A percentile compares a stretch with the other conserved stretches of the same genome.
phyloP scores from a whole-genome alignment of 495 filamentous ascomycete genomes.

The Penicillium cinerascens region DNA sequence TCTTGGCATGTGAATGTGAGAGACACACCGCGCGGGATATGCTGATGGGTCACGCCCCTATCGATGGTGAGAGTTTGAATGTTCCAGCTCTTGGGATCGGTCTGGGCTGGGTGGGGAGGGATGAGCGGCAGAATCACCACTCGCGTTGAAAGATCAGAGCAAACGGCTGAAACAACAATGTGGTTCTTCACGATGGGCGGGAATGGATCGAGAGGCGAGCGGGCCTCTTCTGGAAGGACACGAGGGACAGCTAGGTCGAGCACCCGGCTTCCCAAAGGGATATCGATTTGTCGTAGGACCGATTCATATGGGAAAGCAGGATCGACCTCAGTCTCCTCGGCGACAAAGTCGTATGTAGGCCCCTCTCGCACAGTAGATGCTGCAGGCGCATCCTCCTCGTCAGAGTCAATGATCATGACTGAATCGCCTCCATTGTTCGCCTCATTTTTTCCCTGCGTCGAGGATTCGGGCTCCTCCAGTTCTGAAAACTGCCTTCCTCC shows the following conservation, averaged over 20 bases:
- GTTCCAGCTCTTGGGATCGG: slow-evolving; percentile 47
- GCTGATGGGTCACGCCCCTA: slow-evolving; percentile 51
- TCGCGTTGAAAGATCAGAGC: slow-evolving; percentile 63
- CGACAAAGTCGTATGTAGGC: slow-evolving; percentile 48
- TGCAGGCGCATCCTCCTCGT: slow-evolving; percentile 61
- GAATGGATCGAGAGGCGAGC: slow-evolving; percentile 51
- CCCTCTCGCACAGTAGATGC: slow-evolving; percentile 36
- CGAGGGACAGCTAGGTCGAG: slow-evolving; percentile 58
- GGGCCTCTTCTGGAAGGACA: slow-evolving; percentile 43
- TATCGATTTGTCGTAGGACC: slow-evolving; percentile 64
- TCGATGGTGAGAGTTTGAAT: slow-evolving; percentile 56
- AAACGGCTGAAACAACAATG: slow-evolving; percentile 68
- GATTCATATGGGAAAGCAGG: slow-evolving; percentile 49
- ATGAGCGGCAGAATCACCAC: slow-evolving; percentile 69
- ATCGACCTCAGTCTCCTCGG: slow-evolving; percentile 58
- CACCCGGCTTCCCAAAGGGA: slow-evolving; percentile 61
- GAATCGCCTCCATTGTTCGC: slow-evolving; percentile 49
- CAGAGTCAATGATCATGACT: slow-evolving; percentile 76
- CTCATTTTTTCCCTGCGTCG: slow-evolving; percentile 25
- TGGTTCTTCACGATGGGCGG: slow-evolving; percentile 58
- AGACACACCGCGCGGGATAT: slow-evolving; percentile 61
- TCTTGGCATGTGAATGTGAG: slow-evolving; percentile 60
- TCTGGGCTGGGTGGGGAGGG: slow-evolving; percentile 61
- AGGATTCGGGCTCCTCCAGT: slow-evolving; percentile 19
- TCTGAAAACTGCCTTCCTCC: slow-evolving; percentile 66